Evolutionary conservation across 2,329 filamentous ascomycete species (phyloP).

Genomic region (Thelonectria blattea): DNA sequence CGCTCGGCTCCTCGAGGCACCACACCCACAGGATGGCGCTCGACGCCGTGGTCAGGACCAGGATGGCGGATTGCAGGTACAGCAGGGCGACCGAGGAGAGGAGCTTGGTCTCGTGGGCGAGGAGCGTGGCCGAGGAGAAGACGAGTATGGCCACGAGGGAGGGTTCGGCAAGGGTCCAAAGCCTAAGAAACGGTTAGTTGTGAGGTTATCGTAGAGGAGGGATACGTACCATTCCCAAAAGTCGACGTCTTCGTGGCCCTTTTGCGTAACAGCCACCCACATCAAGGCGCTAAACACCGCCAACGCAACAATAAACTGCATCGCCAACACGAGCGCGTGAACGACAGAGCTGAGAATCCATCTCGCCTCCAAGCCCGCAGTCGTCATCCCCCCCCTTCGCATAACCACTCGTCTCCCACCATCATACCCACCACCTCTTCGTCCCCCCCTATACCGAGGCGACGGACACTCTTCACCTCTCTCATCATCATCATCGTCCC

Average conservation of each 20-base stretch:
- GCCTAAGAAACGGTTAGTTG: slow-evolving; percentile 27
- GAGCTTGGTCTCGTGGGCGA: slow-evolving; percentile 36
- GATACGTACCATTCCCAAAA: slow-evolving; percentile 36
- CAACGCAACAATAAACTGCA: slow-evolving; percentile 37
- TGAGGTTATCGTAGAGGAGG: not conserved
- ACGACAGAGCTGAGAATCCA: slow-evolving; percentile 30
- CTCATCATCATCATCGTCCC: slow-evolving; percentile 26
- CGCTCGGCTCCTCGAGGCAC: slow-evolving; percentile 32
- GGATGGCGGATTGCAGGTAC: slow-evolving; percentile 37
- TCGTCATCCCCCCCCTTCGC: slow-evolving; percentile 8
- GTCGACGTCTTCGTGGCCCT: slow-evolving; percentile 28
- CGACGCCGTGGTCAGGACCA: slow-evolving; percentile 29
- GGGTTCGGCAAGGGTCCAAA: slow-evolving; percentile 36
- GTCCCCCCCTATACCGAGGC: slow-evolving; percentile 18
- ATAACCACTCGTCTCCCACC: not conserved
- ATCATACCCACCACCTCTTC: not conserved
- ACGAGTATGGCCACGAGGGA: slow-evolving; percentile 28
- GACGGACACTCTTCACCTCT: not conserved
- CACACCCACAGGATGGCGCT: slow-evolving; percentile 32
- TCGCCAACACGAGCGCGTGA: slow-evolving; percentile 37
- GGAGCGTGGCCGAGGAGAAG: slow-evolving; percentile 32
- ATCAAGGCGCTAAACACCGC: slow-evolving; percentile 36
- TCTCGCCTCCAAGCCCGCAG: slow-evolving; percentile 18
- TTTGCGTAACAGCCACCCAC: slow-evolving; percentile 37
- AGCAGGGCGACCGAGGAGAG: slow-evolving; percentile 38